Evolutionary conservation across 345 rosid genomes (phyloP).

Genomic region (Pugionium cornutum): DNA sequence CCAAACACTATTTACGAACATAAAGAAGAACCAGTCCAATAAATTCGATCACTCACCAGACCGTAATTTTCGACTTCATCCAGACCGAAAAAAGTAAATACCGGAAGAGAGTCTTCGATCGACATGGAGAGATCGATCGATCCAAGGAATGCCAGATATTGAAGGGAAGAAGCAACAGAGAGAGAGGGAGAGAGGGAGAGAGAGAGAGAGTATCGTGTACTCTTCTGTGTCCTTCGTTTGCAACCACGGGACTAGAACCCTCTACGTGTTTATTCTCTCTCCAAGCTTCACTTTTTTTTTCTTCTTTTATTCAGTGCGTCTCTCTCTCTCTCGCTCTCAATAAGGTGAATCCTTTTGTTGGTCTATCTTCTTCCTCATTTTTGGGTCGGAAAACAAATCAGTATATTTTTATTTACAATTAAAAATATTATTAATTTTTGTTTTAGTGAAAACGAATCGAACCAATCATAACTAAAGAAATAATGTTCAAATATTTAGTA

Average conservation of each 20-base stretch:
- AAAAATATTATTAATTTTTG: no score
- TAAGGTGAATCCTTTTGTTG: conserved; percentile 32
- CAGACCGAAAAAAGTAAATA: conserved; percentile 49
- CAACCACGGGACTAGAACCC: conserved; percentile 54
- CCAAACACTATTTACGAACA: not conserved
- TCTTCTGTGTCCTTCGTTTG: conserved; percentile 47
- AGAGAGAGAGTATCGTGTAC: conserved; percentile 42
- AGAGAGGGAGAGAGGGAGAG: not conserved
- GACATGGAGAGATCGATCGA: conserved; percentile 44
- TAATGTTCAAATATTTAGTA: no score
- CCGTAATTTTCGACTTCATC: conserved; percentile 64
- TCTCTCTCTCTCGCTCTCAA: conserved; percentile 11
- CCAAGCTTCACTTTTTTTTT: conserved; percentile 41
- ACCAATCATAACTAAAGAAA: no score
- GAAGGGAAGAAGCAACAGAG: conserved; percentile 22
- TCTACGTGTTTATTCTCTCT: conserved; percentile 40
- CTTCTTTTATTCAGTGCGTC: conserved; percentile 9
- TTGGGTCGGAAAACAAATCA: not conserved
- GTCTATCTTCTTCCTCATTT: conserved; percentile 18
- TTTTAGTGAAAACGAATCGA: no score
- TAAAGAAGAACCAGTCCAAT: not conserved
- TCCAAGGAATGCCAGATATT: not conserved
- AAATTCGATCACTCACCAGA: conserved; percentile 46
- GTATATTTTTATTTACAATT: no score
- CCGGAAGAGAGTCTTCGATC: conserved; percentile 46